phyloP scores from a whole-genome alignment of 441 rosid species.

The Erysimum cheiri region DNA sequence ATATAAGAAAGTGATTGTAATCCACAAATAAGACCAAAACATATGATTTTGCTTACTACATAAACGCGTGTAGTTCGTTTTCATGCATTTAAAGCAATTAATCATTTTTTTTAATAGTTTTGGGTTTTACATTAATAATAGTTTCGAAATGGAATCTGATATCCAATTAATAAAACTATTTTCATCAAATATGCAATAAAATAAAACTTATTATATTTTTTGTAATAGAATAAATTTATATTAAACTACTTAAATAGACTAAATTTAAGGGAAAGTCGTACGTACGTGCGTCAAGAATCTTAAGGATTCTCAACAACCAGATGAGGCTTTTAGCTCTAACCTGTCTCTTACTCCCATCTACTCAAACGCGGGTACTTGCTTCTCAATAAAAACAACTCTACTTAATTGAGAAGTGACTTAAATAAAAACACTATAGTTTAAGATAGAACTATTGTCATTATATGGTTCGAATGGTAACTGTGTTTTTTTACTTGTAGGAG shows the following conservation, averaged over 20 bases:
- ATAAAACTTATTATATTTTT: not conserved
- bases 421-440: too few relatives aligned
- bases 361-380: conserved; percentile 34
- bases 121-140: not conserved
- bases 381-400: not conserved
- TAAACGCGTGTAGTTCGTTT: conserved; percentile 31
- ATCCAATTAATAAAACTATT: not conserved
- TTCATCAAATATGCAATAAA: not conserved
- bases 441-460: too few relatives aligned
- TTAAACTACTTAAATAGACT: not conserved
- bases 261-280: conserved; percentile 17
- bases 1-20: not conserved
- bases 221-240: not conserved
- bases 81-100: conserved; percentile 18
- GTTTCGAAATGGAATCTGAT: conserved; percentile 27
- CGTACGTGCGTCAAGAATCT: conserved; percentile 31
- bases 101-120: not conserved
- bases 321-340: conserved; percentile 16
- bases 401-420: not conserved
- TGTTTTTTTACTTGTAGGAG: too few relatives aligned
- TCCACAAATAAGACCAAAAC: not conserved
- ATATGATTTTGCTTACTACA: conserved; percentile 32
- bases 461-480: too few relatives aligned
- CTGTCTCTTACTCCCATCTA: conserved; percentile 24
- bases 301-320: conserved; percentile 32